A percentile compares a stretch with the other conserved stretches of the same genome.
These are phyloP conservation scores for Sodiomyces alkalinus DNA, from an alignment of 2,329 filamentous ascomycete species.

Conservation along the genomic window DNA sequence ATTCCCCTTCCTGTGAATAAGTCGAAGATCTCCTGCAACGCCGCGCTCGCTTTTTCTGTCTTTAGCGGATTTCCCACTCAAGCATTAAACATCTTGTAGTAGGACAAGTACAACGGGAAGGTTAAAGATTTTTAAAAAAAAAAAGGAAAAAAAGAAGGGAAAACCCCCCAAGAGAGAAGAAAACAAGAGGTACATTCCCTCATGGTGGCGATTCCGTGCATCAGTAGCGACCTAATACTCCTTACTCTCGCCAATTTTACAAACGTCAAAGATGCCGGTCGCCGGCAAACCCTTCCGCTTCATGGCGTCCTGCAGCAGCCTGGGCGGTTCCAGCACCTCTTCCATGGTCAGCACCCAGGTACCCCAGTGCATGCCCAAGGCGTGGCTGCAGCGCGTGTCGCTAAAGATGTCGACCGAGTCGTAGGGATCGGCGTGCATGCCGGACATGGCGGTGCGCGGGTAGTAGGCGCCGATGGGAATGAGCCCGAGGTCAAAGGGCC, in stretches of 20 bases:
- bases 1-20: too few relatives aligned
- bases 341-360: slow-evolving; percentile 79
- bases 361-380: slow-evolving; percentile 87
- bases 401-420: slow-evolving; percentile 82
- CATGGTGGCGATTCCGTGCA: too few relatives aligned
- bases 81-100: too few relatives aligned
- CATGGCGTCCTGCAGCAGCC: slow-evolving; percentile 56
- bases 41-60: too few relatives aligned
- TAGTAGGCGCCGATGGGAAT: slow-evolving; percentile 89
- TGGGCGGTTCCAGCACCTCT: slow-evolving; percentile 71
- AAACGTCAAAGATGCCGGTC: slow-evolving; percentile 64
- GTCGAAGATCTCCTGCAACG: too few relatives aligned
- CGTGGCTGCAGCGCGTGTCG: slow-evolving; percentile 63
- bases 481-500: slow-evolving; percentile 79
- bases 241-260: slow-evolving; percentile 69
- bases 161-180: too few relatives aligned
- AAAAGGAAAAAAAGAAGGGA: too few relatives aligned
- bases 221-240: too few relatives aligned
- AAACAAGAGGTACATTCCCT: too few relatives aligned
- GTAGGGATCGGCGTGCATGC: slow-evolving; percentile 73
- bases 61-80: too few relatives aligned
- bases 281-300: slow-evolving; percentile 50
- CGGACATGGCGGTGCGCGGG: slow-evolving; percentile 56
- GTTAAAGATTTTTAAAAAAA: too few relatives aligned
- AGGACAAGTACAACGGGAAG: too few relatives aligned